phyloP scores from a whole-genome alignment of 2,329 filamentous ascomycete genomes.

The Paramyrothecium sp. region DNA sequence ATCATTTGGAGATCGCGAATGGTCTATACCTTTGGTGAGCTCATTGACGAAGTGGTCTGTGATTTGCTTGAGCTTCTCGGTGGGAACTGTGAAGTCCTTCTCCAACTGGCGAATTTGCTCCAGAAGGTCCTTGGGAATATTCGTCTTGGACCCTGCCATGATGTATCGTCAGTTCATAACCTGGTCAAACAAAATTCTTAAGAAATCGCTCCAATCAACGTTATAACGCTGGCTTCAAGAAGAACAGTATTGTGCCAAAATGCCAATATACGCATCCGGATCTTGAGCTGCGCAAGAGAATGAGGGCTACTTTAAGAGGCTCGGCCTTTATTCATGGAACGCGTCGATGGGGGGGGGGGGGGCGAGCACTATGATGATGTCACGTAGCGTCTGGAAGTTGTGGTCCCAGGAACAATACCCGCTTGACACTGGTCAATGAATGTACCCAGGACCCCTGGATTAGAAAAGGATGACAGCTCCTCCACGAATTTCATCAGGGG shows the following conservation, averaged over 20 bases:
- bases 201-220: neutral
- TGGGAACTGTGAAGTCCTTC: constrained; percentile 76
- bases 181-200: neutral
- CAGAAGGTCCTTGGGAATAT: constrained; percentile 82
- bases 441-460: neutral
- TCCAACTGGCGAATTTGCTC: constrained; percentile 81
- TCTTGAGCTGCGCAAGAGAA: no score
- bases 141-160: constrained; percentile 76
- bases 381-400: neutral
- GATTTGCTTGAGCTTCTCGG: constrained; percentile 81
- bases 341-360: neutral
- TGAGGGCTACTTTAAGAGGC: no score
- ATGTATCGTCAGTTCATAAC: constrained; percentile 11
- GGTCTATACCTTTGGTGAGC: constrained; percentile 70
- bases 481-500: neutral
- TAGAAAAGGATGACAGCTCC: neutral
- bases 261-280: neutral
- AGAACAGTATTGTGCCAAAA: neutral
- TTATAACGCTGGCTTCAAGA: neutral
- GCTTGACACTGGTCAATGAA: neutral
- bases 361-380: neutral
- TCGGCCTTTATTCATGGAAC: neutral
- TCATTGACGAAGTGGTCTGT: constrained; percentile 87
- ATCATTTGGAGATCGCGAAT: neutral
- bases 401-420: neutral